Conservation (phyloP, 2,329 filamentous ascomycete genomes). For the Penicillium sp. region DNA sequence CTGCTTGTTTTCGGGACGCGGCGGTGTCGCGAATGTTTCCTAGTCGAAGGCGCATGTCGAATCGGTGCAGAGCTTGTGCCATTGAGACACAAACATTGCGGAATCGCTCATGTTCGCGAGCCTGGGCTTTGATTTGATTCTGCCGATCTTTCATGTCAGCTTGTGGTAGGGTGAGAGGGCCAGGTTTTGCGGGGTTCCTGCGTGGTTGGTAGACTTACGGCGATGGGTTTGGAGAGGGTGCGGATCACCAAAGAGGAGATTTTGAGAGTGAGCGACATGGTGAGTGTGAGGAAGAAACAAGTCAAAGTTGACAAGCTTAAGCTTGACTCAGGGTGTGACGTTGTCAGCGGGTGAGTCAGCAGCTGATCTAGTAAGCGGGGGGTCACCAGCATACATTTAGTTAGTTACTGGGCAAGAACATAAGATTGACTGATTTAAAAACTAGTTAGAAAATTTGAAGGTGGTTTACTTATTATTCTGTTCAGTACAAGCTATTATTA, state of each 20-base stretch:
- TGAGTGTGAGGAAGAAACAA: constrained; percentile 10
- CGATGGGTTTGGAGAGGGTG: constrained; percentile 70
- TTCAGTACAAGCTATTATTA: no score
- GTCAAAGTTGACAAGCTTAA: not conserved
- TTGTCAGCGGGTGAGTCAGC: constrained; percentile 14
- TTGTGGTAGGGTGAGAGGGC: constrained; percentile 6
- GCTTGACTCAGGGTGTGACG: constrained; percentile 22
- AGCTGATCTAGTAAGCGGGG: no score
- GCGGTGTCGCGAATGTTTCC: constrained; percentile 67
- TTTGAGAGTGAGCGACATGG: constrained; percentile 69
- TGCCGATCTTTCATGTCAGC: constrained; percentile 40
- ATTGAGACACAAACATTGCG: constrained; percentile 64
- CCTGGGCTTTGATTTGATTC: constrained; percentile 71
- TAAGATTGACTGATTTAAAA: no score
- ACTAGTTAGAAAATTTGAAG: no score
- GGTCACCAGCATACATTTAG: no score
- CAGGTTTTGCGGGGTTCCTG: no score
- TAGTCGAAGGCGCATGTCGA: constrained; percentile 71
- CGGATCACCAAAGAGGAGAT: constrained; percentile 67
- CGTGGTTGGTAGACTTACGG: constrained; percentile 50
- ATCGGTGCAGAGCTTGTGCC: constrained; percentile 66
- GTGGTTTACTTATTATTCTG: no score
- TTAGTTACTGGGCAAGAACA: no score
- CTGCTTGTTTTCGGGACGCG: constrained; percentile 51
- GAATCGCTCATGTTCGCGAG: constrained; percentile 70